Evolutionary conservation across 805 yeast genomes (phyloP).

Genomic region (Candida ponderosae): DNA sequence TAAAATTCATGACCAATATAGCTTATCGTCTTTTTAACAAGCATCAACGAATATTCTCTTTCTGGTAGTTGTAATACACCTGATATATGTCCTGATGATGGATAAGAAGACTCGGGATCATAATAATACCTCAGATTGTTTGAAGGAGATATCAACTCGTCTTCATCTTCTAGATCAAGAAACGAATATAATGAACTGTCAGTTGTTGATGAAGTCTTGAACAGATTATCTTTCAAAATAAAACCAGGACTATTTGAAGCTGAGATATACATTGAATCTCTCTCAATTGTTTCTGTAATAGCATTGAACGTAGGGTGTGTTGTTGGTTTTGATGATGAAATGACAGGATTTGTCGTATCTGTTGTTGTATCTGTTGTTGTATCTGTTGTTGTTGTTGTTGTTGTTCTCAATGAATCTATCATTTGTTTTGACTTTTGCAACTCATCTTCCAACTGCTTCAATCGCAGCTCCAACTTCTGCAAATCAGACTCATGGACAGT

Average conservation of each 20-base stretch:
- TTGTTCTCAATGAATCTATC: background rate
- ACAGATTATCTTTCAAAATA: conserved; percentile 11
- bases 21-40: conserved; percentile 11
- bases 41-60: conserved; percentile 7
- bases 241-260: too few relatives aligned
- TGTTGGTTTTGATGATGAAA: too few relatives aligned
- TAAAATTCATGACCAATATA: conserved; percentile 18
- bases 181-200: conserved; percentile 18
- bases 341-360: conserved; percentile 3
- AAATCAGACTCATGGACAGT: conserved; percentile 16
- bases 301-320: too few relatives aligned
- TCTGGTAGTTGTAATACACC: conserved; percentile 11
- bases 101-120: background rate
- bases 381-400: background rate
- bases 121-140: conserved; percentile 11
- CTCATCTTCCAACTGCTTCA: conserved; percentile 6
- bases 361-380: background rate
- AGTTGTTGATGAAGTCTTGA: conserved; percentile 14
- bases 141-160: conserved; percentile 5
- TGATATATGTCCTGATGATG: background rate
- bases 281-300: too few relatives aligned
- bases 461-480: too few relatives aligned
- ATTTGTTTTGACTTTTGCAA: too few relatives aligned
- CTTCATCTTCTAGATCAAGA: conserved; percentile 13
- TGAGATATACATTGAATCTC: too few relatives aligned